phyloP scores from a whole-genome alignment of 1,284 basidiomycete species.

The Earliella scabrosa region DNA sequence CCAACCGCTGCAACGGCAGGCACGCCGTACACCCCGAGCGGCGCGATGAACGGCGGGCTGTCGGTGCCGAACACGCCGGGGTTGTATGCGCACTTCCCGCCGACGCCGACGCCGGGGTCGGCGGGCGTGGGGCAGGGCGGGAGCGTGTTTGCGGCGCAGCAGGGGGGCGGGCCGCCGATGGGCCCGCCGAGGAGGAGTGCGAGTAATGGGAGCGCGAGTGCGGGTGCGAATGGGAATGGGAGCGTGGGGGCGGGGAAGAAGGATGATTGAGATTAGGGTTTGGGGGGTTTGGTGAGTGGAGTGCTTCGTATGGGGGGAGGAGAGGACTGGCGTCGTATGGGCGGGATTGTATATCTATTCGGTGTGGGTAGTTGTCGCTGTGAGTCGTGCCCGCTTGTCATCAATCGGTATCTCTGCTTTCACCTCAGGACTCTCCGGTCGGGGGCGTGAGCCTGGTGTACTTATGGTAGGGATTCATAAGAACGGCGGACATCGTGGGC shows the following conservation, averaged over 20 bases:
- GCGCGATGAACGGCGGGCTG: constrained; percentile 3
- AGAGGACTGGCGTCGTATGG: neutral
- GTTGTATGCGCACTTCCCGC: constrained; percentile 42
- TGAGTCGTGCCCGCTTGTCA: neutral
- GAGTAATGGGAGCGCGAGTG: constrained; percentile 22
- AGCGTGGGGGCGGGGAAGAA: constrained; percentile 37
- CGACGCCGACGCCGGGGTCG: constrained; percentile 41
- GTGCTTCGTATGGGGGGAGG: neutral
- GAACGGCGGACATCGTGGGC: too few relatives aligned
- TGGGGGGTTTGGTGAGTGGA: neutral
- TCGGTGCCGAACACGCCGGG: constrained; percentile 30
- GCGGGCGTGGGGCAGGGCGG: constrained; percentile 13
- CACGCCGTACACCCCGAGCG: constrained; percentile 27
- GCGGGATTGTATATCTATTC: neutral
- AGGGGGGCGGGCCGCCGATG: constrained; percentile 31
- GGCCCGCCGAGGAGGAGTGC: constrained; percentile 20
- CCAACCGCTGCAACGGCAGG: constrained; percentile 30
- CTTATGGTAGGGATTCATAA: too few relatives aligned
- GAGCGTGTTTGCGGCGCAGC: constrained; percentile 28
- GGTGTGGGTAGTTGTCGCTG: neutral
- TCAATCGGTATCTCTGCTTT: neutral
- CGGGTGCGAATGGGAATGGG: constrained; percentile 7
- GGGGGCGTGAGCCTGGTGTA: too few relatives aligned
- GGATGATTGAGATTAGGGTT: constrained; percentile 41
- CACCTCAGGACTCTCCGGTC: too few relatives aligned